A percentile compares a stretch with the other conserved stretches of the same genome.
Evolutionary conservation across 352 stramenopile genomes (phyloP).

Genomic region (Saprolegnia diclina): DNA sequence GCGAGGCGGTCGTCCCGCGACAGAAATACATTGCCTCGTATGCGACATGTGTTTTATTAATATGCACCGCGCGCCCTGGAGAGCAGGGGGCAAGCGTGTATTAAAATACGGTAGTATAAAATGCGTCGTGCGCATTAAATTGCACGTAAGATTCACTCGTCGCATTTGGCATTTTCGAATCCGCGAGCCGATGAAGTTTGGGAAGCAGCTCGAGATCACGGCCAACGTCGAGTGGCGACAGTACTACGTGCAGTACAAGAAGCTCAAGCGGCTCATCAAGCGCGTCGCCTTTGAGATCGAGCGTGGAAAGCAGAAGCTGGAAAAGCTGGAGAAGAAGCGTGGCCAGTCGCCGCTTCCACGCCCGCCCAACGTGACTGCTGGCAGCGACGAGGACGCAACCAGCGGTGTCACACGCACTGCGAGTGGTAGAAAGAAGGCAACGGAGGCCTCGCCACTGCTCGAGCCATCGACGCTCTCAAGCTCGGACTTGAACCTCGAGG

Average conservation of each 20-base stretch:
- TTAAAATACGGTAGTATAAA: neutral
- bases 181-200: constrained; percentile 80
- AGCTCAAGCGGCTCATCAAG: constrained; percentile 88
- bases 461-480: constrained; percentile 29
- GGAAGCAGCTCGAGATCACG: constrained; percentile 88
- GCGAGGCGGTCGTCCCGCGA: neutral
- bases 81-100: neutral
- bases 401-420: neutral
- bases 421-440: constrained; percentile 14
- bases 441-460: constrained; percentile 58
- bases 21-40: neutral
- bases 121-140: neutral
- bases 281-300: constrained; percentile 85
- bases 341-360: constrained; percentile 29
- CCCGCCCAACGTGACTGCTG: constrained; percentile 29
- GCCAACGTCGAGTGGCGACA: constrained; percentile 85
- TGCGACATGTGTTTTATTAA: neutral
- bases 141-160: neutral
- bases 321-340: constrained; percentile 56
- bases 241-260: constrained; percentile 90
- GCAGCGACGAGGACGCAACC: neutral
- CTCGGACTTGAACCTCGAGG: constrained; percentile 28
- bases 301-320: constrained; percentile 65
- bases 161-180: neutral
- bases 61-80: neutral